phyloP scores from a whole-genome alignment of 352 stramenopile genomes.

The Globisporangium nunn region DNA sequence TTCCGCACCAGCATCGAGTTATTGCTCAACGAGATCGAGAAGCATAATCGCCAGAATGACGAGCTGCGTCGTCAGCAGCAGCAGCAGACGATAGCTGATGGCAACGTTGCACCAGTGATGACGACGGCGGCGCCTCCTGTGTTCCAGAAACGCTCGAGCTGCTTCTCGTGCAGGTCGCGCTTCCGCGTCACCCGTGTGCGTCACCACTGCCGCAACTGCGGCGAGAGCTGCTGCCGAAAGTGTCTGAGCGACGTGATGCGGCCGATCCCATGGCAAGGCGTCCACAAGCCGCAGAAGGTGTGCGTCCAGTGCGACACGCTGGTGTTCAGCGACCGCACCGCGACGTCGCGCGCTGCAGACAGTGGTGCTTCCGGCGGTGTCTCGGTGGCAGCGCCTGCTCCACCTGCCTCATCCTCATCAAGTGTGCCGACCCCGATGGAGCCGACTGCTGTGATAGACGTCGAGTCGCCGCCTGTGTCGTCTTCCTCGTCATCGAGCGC shows the following conservation, averaged over 20 bases:
- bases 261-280: slow-evolving; percentile 26
- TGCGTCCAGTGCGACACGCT: slow-evolving; percentile 47
- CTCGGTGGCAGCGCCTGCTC: background rate
- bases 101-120: background rate
- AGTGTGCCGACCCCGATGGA: background rate
- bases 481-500: slow-evolving; percentile 11
- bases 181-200: slow-evolving; percentile 34
- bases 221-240: slow-evolving; percentile 47
- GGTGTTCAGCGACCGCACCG: slow-evolving; percentile 19
- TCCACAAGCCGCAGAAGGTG: slow-evolving; percentile 45
- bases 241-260: slow-evolving; percentile 35
- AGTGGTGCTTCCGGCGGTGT: too few species aligned
- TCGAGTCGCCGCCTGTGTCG: slow-evolving; percentile 15
- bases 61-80: slow-evolving; percentile 1
- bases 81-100: background rate
- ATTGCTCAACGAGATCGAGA: background rate
- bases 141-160: slow-evolving; percentile 30
- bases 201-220: slow-evolving; percentile 66
- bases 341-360: background rate
- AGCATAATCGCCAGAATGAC: slow-evolving; percentile 1
- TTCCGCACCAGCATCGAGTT: background rate
- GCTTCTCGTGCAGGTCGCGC: slow-evolving; percentile 28
- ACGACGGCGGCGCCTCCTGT: slow-evolving; percentile 7
- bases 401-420: background rate
- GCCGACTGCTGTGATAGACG: background rate